phyloP scores from a whole-genome alignment of 495 filamentous ascomycete species.

The Evernia prunastri region DNA sequence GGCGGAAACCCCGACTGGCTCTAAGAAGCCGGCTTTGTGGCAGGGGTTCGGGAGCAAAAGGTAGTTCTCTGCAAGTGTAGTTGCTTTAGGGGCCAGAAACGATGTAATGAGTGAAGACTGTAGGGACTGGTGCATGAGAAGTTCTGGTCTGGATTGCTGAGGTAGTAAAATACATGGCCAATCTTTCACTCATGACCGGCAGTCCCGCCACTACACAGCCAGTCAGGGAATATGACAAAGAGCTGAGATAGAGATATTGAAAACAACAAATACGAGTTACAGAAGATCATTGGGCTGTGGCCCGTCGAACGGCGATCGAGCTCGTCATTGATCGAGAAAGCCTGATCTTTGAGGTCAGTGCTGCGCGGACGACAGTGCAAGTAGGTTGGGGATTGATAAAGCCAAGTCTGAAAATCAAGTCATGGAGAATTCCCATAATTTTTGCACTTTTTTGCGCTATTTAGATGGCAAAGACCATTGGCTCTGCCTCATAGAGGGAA shows the following conservation, averaged over 20 bases:
- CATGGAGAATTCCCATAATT: not conserved
- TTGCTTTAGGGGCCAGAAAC: not conserved
- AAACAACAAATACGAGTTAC: not conserved
- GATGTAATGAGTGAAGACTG: not conserved
- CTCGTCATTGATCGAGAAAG: not conserved
- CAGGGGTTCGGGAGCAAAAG: too few relatives aligned
- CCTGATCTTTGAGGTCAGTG: constrained; percentile 2
- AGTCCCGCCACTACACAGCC: not conserved
- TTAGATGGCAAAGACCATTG: not conserved
- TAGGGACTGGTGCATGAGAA: not conserved
- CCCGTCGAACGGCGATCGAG: not conserved
- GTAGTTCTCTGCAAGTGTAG: too few relatives aligned
- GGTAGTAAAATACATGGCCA: not conserved
- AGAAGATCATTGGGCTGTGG: not conserved
- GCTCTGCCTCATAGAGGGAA: constrained; percentile 11
- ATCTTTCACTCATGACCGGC: not conserved
- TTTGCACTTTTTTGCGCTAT: too few relatives aligned
- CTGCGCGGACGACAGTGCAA: not conserved
- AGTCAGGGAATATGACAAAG: not conserved
- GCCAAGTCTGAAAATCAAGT: not conserved
- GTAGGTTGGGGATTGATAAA: too few relatives aligned
- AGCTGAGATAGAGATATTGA: not conserved
- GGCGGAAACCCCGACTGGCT: not conserved
- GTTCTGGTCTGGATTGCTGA: too few relatives aligned
- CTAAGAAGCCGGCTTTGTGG: not conserved